phyloP scores from a whole-genome alignment of 1,139 yeast genomes.

The Suhomyces wounanorum region DNA sequence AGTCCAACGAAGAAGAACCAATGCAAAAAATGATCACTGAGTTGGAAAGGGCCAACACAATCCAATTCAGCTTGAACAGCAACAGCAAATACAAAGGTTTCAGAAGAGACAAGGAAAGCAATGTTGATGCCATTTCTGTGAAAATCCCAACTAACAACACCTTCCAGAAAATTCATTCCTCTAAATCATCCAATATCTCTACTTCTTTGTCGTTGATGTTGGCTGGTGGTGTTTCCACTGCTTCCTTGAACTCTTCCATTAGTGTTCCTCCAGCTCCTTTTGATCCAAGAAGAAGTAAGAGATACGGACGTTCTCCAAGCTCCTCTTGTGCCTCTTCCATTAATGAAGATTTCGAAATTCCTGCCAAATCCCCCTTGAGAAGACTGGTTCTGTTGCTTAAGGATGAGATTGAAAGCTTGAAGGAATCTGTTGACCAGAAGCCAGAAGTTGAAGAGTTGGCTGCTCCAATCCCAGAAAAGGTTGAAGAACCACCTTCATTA shows the following conservation, averaged over 20 bases:
- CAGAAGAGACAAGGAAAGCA: conserved; percentile 40
- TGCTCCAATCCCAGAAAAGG: conserved; percentile 3
- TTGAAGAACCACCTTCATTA: conserved; percentile 14
- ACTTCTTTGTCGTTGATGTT: conserved; percentile 18
- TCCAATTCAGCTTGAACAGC: conserved; percentile 25
- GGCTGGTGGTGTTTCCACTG: conserved; percentile 12
- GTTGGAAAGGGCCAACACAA: conserved; percentile 18
- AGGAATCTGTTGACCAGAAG: conserved; percentile 10
- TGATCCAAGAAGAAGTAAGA: conserved; percentile 26
- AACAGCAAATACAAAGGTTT: conserved; percentile 48
- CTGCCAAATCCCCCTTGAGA: conserved; percentile 20
- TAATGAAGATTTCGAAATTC: conserved; percentile 16
- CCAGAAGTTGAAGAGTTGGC: conserved; percentile 8
- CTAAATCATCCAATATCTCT: conserved; percentile 17
- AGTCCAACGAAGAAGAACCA: conserved; percentile 5
- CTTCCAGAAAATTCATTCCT: conserved; percentile 16
- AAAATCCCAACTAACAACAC: conserved; percentile 26
- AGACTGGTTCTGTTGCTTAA: conserved; percentile 10
- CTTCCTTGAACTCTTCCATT: conserved; percentile 13
- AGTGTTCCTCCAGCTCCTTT: conserved; percentile 20
- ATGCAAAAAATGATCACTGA: conserved; percentile 5
- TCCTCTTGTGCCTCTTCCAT: conserved; percentile 19
- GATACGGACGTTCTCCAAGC: conserved; percentile 18
- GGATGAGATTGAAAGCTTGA: conserved; percentile 10
- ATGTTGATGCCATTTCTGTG: conserved; percentile 32